Percentiles rank a stretch among this genome's conserved stretches.
phyloP scores from a whole-genome alignment of 805 yeast genomes.

The Scheffersomyces stipitis region DNA sequence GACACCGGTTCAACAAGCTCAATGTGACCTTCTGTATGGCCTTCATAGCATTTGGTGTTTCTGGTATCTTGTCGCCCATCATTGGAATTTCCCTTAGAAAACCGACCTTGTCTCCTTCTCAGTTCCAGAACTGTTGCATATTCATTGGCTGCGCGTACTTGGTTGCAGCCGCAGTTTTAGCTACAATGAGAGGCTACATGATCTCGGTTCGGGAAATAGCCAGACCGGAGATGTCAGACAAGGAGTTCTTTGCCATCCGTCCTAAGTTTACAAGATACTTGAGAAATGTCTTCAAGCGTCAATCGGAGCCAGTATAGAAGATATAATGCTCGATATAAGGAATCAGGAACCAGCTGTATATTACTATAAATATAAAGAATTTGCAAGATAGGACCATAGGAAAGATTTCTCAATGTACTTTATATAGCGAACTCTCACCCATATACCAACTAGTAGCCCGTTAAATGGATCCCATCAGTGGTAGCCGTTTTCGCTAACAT shows the following conservation, averaged over 20 bases:
- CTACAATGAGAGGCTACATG: not conserved
- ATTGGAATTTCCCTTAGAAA: not conserved
- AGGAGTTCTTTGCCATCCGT: not conserved
- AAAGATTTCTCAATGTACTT: too few species aligned
- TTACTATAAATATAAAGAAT: too few species aligned
- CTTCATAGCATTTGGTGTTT: not conserved
- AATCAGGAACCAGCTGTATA: too few species aligned
- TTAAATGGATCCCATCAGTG: too few species aligned
- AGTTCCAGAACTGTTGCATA: not conserved
- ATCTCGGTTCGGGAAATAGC: not conserved
- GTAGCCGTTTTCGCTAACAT: too few species aligned
- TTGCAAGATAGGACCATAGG: too few species aligned
- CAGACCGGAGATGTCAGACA: not conserved
- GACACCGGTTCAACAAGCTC: not conserved
- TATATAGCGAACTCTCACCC: too few species aligned
- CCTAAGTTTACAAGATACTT: not conserved
- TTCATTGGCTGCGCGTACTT: not conserved
- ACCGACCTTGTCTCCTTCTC: not conserved
- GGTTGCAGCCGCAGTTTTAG: not conserved
- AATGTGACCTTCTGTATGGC: not conserved
- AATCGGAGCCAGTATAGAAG: too few species aligned
- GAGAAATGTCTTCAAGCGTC: not conserved
- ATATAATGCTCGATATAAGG: too few species aligned
- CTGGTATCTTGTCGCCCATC: not conserved
- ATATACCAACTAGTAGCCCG: too few species aligned